Base-by-base conservation (phyloP, 305 asterid species). In the Fraxinus platypoda region DNA sequence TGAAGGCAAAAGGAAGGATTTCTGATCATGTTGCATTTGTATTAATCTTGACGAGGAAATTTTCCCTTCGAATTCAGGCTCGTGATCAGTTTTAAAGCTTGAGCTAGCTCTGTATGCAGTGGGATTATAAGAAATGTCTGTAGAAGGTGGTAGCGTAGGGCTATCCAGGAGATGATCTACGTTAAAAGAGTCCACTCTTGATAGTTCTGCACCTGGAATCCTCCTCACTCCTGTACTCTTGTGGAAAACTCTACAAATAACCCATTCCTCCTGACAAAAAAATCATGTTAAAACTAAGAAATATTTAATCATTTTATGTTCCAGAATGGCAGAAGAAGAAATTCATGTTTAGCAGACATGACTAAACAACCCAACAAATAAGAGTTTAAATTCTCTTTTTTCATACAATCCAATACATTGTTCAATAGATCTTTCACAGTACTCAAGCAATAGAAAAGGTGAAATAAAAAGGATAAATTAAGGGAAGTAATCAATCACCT, bases 201-300 rank as follows among this genome's bases (percentile, higher is more conserved):
- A 72, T 25, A 85, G 75, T 13, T 87, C 91, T n/a, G 75, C 75
- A 2, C 82, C 78, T 30, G 85, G 91, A 72, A 77, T 64, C 75
- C 85, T 87, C 81, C 84, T 82, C 3, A 85, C 31, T 71, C 80
- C 92, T 8, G 78, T 57, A 83, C 76, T 92, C 91, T 94, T 94
- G 91, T 92, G 92, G 79, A 91, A 88, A 26, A 94, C 89, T 78
- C 87, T 85, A 41, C 95, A 86, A 11, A 94, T 95, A 76, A 94
- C 98, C 90, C 94, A 92, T 83, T 92, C 94, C 78, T 92, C 97
- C 97, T 92, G 88, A 78, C 37, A 85, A 31, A 7, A 35, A 15
- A 15, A 1, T 49, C 1, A 26, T 15, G 15, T 1, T 28, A 43
- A 21, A 59, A 78, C 3, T 30, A 52, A 15, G 26, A 77, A 21